A percentile compares a stretch with the other conserved stretches of the same genome.
Evolutionary conservation across 2,329 filamentous ascomycete species (phyloP).

Genomic region (Microdochium nivale): DNA sequence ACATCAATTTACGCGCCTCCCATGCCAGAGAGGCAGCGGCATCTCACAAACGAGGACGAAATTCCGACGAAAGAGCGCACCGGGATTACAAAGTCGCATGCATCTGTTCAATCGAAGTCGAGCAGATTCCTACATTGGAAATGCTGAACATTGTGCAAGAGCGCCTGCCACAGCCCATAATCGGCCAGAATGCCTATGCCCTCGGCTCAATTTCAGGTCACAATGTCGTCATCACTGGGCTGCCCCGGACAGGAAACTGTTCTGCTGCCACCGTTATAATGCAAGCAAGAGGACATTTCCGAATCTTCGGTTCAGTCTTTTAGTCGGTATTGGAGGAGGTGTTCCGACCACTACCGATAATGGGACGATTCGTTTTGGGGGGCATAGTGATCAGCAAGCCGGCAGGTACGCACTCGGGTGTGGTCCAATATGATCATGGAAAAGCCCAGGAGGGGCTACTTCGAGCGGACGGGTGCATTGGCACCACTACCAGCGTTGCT

Average conservation of each 20-base stretch:
- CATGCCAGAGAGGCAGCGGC: too few relatives aligned
- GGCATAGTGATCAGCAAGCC: conserved; percentile 4
- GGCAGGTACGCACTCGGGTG: conserved; percentile 1
- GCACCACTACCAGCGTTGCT: neutral
- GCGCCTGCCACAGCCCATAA: neutral
- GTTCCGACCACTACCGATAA: conserved; percentile 5
- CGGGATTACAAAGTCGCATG: conserved; percentile 11
- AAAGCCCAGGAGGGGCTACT: neutral
- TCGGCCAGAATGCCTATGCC: conserved; percentile 9
- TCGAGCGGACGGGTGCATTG: neutral
- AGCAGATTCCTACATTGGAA: conserved; percentile 9
- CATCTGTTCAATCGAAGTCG: conserved; percentile 13
- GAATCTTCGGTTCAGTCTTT: conserved; percentile 8
- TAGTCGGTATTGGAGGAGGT: conserved; percentile 15
- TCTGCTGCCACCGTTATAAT: conserved; percentile 1
- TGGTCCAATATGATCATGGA: conserved; percentile 7
- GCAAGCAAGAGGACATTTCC: conserved; percentile 9
- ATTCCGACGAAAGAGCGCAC: too few relatives aligned
- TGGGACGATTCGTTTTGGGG: conserved; percentile 5
- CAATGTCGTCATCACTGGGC: conserved; percentile 10
- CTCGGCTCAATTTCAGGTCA: conserved; percentile 10
- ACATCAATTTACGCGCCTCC: too few relatives aligned
- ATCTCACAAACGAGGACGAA: too few relatives aligned
- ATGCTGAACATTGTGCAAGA: conserved; percentile 9
- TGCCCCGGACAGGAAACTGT: conserved; percentile 3